Evolutionary conservation across 1,284 basidiomycete species (phyloP), one percentile per base, ranked within the genome.

Genomic region (Trametes versicolor): DNA sequence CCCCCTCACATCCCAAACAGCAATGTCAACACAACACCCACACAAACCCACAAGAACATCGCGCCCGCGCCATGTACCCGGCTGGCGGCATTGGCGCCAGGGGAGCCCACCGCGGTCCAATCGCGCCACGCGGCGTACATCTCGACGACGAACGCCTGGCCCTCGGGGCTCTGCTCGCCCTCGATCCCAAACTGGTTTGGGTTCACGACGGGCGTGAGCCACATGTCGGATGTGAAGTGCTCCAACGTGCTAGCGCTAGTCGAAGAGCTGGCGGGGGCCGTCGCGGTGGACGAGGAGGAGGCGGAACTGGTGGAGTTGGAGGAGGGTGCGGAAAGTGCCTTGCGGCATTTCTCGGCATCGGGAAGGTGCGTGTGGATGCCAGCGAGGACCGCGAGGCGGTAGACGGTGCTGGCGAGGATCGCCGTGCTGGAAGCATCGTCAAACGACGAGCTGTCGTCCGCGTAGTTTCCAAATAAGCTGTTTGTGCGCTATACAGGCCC

Each of bases 401-500:
- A 95, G 4, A 93, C 92, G 0, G 91, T 88, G 60, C 89, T 84
- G 0, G 94, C 92, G 58, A 97, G 80, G 39, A 97, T 83, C 0
- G 94, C 88, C 0, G 93, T 89, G 6, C 89, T 88, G 0, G 93
- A 79, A 0, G 90, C 85, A 71, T 97, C 95, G 72, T 87, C 83
- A 73, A 97, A 97, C 50, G 87, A 85, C 1, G 78, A 64, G 39
- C 65, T 71, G 51, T 87, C 78, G 74, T 90, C 86, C 21, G 89
- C 85, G 75, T 97, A 97, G 79, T 97, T 97, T 49, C 83, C 82
- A 74, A 96, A 89, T 7, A 94, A 78, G 37, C 84, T 83, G 10
- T 79, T 83, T 21, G 79, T 70, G 67, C 87, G 82, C 85, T 88
- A 67, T n/a, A 62, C 49, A 37, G n/a, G 45, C 27, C 37, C 13